phyloP scores from a whole-genome alignment of 352 stramenopile species.

The Pythium myriotylum region DNA sequence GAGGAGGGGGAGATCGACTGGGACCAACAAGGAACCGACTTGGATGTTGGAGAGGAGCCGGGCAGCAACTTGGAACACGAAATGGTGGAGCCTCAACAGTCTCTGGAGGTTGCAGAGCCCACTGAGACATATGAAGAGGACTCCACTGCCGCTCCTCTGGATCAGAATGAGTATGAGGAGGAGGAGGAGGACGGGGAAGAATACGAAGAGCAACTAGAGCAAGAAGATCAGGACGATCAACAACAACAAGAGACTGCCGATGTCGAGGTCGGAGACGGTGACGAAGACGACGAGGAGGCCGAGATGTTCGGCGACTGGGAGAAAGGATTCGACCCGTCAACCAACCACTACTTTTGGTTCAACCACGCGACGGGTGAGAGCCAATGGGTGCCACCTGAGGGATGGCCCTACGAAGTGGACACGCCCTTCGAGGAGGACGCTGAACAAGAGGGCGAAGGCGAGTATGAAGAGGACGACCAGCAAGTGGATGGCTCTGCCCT shows the following conservation, averaged over 20 bases:
- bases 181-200: not conserved
- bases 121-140: not conserved
- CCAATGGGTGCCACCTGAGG: slow-evolving; percentile 74
- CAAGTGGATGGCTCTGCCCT: slow-evolving; percentile 3
- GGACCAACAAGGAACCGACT: not conserved
- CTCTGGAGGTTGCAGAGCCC: slow-evolving; percentile 15
- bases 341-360: slow-evolving; percentile 90
- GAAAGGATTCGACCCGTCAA: slow-evolving; percentile 79
- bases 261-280: slow-evolving; percentile 17
- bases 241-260: slow-evolving; percentile 17
- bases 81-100: not conserved
- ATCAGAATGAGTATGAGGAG: not conserved
- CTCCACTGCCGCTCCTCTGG: not conserved
- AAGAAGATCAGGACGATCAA: slow-evolving; percentile 16
- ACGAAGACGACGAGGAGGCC: slow-evolving; percentile 71
- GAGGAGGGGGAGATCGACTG: slow-evolving; percentile 3
- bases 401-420: slow-evolving; percentile 75
- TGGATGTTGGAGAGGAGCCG: not conserved
- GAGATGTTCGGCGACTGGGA: slow-evolving; percentile 85
- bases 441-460: slow-evolving; percentile 24
- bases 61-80: slow-evolving; percentile 4
- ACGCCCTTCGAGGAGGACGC: slow-evolving; percentile 56
- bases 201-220: not conserved
- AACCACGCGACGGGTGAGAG: slow-evolving; percentile 82
- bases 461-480: slow-evolving; percentile 19